These are phyloP conservation scores for Russula earlei DNA, from an alignment of 768 basidiomycete species.

Conservation along the genomic window DNA sequence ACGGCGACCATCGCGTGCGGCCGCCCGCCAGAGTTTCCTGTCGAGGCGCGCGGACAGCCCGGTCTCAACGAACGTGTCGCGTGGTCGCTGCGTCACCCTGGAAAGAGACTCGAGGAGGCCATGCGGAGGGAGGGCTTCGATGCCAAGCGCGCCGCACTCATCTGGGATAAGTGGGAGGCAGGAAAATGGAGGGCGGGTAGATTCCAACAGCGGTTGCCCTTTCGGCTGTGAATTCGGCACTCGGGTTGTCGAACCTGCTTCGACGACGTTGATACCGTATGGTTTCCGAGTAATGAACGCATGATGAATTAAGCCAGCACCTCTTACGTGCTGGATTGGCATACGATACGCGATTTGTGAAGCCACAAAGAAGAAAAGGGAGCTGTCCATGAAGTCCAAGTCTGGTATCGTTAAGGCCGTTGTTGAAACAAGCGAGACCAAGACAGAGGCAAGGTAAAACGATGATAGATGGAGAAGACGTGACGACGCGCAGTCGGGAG, in stretches of 20 bases:
- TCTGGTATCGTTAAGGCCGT: conserved; percentile 1
- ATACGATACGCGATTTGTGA: neutral
- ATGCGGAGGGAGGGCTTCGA: conserved; percentile 24
- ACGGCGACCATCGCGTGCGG: conserved; percentile 42
- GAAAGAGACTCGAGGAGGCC: conserved; percentile 22
- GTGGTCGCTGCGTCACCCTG: conserved; percentile 30
- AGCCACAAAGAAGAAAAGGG: neutral
- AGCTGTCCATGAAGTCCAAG: neutral
- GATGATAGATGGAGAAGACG: neutral
- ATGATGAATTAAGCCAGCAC: conserved; percentile 1
- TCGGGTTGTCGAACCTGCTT: too few species aligned
- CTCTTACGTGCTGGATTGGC: neutral
- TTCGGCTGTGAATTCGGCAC: conserved; percentile 3
- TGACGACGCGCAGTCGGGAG: too few species aligned
- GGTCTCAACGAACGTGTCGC: conserved; percentile 35
- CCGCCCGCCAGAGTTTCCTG: conserved; percentile 36
- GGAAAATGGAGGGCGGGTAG: conserved; percentile 9
- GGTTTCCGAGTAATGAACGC: neutral
- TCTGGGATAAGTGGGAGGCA: conserved; percentile 17
- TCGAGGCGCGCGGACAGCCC: conserved; percentile 36
- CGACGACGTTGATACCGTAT: neutral
- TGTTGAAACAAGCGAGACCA: neutral
- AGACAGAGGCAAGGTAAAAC: neutral
- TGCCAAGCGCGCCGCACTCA: conserved; percentile 14
- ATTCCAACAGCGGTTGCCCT: neutral